phyloP scores from a whole-genome alignment of 306 rosid genomes.

The Lathyrus oleraceus region DNA sequence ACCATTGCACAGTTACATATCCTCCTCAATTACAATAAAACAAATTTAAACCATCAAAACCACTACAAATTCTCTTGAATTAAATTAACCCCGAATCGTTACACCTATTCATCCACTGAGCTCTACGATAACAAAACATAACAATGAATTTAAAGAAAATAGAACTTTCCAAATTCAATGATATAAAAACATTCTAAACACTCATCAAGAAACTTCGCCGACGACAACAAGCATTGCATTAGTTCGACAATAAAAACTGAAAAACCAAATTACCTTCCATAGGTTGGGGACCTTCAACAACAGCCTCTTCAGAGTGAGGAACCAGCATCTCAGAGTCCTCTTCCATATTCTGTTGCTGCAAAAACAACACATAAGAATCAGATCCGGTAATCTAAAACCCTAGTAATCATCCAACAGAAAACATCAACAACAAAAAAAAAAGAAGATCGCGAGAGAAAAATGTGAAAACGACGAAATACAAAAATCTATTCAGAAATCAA shows the following conservation, averaged over 20 bases:
- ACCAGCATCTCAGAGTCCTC: constrained; percentile 61
- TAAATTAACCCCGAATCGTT: background rate
- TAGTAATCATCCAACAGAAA: constrained; percentile 7
- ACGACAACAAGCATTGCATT: constrained; percentile 17
- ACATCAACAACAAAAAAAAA: background rate
- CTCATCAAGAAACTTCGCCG: background rate
- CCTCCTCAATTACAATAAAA: background rate
- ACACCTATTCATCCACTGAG: background rate
- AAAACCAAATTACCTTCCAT: constrained; percentile 49
- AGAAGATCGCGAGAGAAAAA: background rate
- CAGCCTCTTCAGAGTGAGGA: constrained; percentile 50
- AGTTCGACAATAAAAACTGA: background rate
- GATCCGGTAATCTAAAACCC: constrained; percentile 36
- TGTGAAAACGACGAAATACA: background rate
- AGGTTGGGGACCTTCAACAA: constrained; percentile 57
- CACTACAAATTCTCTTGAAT: background rate
- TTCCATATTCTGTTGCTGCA: constrained; percentile 26
- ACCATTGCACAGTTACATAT: background rate
- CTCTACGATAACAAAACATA: background rate
- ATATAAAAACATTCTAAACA: background rate
- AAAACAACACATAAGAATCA: constrained; percentile 7
- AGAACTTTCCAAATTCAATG: background rate
- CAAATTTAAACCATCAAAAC: background rate
- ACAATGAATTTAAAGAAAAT: background rate
- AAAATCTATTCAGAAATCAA: constrained; percentile 14